Percentiles rank a stretch among this genome's conserved stretches.
Conservation (phyloP, 768 basidiomycete species). For the Boletus vermiculosoides region DNA sequence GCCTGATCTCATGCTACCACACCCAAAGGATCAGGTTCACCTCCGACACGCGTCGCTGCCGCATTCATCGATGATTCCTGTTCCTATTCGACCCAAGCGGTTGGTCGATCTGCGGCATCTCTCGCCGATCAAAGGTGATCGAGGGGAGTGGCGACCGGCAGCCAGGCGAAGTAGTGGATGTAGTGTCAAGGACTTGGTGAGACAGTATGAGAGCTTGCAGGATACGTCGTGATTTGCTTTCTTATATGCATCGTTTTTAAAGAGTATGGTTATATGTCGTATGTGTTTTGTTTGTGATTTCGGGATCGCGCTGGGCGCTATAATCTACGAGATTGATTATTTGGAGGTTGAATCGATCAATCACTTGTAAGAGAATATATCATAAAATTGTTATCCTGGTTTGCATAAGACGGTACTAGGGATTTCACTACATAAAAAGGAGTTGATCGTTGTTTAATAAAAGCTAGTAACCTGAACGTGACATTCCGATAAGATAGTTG, state of each 20-base stretch:
- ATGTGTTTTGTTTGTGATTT: constrained; percentile 10
- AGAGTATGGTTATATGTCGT: not conserved
- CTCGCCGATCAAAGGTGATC: constrained; percentile 42
- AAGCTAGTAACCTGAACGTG: not conserved
- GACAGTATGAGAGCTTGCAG: constrained; percentile 51
- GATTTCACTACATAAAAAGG: not conserved
- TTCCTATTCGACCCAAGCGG: constrained; percentile 41
- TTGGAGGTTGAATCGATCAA: not conserved
- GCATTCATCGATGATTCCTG: constrained; percentile 43
- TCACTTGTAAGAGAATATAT: not conserved
- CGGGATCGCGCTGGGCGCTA: constrained; percentile 14
- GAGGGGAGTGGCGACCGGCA: constrained; percentile 29
- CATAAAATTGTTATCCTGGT: not conserved
- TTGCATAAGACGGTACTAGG: not conserved
- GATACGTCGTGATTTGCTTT: constrained; percentile 13
- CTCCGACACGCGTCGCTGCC: constrained; percentile 53
- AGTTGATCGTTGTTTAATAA: not conserved
- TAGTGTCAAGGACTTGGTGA: constrained; percentile 73
- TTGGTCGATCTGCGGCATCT: constrained; percentile 50
- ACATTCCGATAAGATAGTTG: not conserved
- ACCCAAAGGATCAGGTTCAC: constrained; percentile 65
- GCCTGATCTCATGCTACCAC: constrained; percentile 42
- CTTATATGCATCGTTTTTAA: not conserved
- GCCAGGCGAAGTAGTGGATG: constrained; percentile 59
- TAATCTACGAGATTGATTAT: constrained; percentile 2